These are phyloP conservation scores for Boletus barrowsii DNA, from an alignment of 768 basidiomycete species.

Conservation along the genomic window DNA sequence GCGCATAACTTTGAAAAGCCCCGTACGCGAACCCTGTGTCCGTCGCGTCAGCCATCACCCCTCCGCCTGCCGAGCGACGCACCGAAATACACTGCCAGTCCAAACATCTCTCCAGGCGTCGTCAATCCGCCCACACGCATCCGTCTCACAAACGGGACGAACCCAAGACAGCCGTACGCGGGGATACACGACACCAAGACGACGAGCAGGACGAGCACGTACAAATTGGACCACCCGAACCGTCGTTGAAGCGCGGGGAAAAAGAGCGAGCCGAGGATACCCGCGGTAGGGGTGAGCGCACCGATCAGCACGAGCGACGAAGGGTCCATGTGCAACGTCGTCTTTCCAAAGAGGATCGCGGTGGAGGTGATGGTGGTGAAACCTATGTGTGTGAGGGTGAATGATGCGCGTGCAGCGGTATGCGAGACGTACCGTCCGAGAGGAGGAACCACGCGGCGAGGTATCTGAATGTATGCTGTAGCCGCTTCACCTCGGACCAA, in stretches of 20 bases:
- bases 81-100: constrained; percentile 81
- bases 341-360: constrained; percentile 90
- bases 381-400: no score
- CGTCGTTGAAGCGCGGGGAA: constrained; percentile 74
- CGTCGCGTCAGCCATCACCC: not conserved
- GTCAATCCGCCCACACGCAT: constrained; percentile 68
- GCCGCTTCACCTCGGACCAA: constrained; percentile 65
- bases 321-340: constrained; percentile 75
- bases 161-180: constrained; percentile 79
- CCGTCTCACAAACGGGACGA: constrained; percentile 53
- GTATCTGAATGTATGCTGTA: constrained; percentile 85
- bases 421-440: constrained; percentile 65
- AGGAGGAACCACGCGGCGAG: constrained; percentile 93
- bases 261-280: constrained; percentile 80
- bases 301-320: constrained; percentile 79
- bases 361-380: constrained; percentile 93
- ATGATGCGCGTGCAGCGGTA: no score
- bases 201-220: constrained; percentile 65
- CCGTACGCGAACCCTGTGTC: constrained; percentile 72
- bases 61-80: not conserved
- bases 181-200: constrained; percentile 65
- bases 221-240: constrained; percentile 62
- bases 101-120: constrained; percentile 82
- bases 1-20: constrained; percentile 86
- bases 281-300: constrained; percentile 69